phyloP scores from a whole-genome alignment of 2,329 filamentous ascomycete genomes.

The Madurella mycetomatis region DNA sequence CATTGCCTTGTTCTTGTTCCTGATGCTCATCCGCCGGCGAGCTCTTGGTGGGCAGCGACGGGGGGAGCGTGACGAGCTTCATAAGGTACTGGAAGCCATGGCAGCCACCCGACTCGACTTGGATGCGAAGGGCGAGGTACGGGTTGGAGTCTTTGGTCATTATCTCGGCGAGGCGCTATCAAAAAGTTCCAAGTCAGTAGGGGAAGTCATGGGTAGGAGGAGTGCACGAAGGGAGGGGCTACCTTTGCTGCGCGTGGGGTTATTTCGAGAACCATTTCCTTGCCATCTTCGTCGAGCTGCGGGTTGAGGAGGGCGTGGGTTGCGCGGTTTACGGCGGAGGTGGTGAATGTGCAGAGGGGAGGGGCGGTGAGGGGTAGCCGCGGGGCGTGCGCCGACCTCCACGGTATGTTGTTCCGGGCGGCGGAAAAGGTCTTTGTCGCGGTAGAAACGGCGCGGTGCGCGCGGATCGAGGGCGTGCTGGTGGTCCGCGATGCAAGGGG shows the following conservation, averaged over 20 bases:
- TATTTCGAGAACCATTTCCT: conserved; percentile 78
- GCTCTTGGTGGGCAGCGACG: conserved; percentile 25
- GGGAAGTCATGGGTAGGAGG: no score
- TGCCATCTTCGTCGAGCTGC: conserved; percentile 73
- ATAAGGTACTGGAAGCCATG: conserved; percentile 98
- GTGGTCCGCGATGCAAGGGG: conserved; percentile 25
- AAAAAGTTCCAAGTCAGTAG: no score
- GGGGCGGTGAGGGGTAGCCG: background rate
- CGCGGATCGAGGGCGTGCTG: conserved; percentile 7
- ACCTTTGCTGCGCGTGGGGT: conserved; percentile 78
- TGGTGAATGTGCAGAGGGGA: conserved; percentile 32
- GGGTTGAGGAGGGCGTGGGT: conserved; percentile 63
- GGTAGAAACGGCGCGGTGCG: conserved; percentile 14
- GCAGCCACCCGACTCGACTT: conserved; percentile 89
- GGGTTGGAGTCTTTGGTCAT: conserved; percentile 70
- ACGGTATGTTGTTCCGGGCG: background rate
- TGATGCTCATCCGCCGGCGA: conserved; percentile 1
- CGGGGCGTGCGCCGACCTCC: background rate
- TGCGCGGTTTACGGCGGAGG: conserved; percentile 33
- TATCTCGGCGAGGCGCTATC: conserved; percentile 69
- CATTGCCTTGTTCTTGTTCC: background rate
- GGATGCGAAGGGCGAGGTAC: conserved; percentile 79
- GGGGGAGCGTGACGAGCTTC: conserved; percentile 66
- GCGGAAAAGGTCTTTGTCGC: background rate
- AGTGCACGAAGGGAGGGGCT: conserved; percentile 31